These are phyloP conservation scores for Curvularia eragrostidis DNA, from an alignment of 2,329 filamentous ascomycete genomes.

Conservation along the genomic window DNA sequence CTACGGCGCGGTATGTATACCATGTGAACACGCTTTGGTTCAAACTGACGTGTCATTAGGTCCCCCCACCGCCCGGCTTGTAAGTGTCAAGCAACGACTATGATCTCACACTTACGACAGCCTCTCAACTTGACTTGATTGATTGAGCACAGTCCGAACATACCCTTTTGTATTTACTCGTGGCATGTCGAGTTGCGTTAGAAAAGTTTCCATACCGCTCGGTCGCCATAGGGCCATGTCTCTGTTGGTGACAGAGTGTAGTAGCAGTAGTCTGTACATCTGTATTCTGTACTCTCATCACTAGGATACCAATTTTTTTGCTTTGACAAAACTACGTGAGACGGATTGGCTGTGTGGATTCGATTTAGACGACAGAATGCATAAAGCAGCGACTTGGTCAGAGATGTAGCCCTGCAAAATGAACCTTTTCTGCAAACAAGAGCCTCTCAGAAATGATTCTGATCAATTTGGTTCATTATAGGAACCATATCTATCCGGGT, in stretches of 20 bases:
- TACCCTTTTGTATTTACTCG: conserved; percentile 7
- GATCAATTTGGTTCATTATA: neutral
- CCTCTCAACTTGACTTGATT: conserved; percentile 14
- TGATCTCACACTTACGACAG: conserved; percentile 25
- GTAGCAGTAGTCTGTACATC: conserved; percentile 4
- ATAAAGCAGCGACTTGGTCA: neutral
- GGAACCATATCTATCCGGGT: neutral
- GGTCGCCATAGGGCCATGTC: neutral
- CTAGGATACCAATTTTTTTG: conserved; percentile 17
- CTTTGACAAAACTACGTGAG: neutral
- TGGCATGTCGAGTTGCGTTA: conserved; percentile 4
- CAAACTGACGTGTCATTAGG: conserved; percentile 17
- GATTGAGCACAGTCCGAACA: conserved; percentile 16
- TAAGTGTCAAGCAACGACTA: conserved; percentile 31
- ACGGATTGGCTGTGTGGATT: neutral
- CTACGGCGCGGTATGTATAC: conserved; percentile 44
- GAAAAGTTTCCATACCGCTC: conserved; percentile 10
- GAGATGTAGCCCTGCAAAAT: neutral
- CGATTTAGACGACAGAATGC: neutral
- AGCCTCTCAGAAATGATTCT: neutral
- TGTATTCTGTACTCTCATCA: conserved; percentile 12
- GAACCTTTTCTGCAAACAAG: neutral
- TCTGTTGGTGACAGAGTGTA: conserved; percentile 1
- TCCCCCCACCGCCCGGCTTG: conserved; percentile 45
- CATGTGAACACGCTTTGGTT: neutral